phyloP scores from a whole-genome alignment of 2,329 filamentous ascomycete genomes.

The Neurospora crassa region DNA sequence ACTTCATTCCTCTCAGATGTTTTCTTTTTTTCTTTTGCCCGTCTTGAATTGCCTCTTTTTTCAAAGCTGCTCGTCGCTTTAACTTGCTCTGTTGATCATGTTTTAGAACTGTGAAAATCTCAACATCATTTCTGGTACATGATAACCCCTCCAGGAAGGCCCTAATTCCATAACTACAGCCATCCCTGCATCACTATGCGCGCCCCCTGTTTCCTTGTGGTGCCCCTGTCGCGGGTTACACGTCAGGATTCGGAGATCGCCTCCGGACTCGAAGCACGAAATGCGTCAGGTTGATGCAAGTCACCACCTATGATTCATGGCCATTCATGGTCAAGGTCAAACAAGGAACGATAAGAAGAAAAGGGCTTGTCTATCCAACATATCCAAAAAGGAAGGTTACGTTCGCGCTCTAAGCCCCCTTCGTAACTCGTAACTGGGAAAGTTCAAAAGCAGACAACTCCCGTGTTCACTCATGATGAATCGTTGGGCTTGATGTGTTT shows the following conservation, averaged over 20 bases:
- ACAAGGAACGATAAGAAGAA: neutral
- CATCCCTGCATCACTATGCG: neutral
- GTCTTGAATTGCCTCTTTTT: too few relatives aligned
- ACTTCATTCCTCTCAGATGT: too few relatives aligned
- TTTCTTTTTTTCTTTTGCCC: too few relatives aligned
- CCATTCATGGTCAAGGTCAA: neutral
- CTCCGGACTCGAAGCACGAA: constrained; percentile 6
- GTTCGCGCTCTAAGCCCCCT: neutral
- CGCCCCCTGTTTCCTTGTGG: neutral
- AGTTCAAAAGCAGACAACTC: neutral
- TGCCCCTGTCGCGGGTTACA: neutral
- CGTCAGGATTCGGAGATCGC: neutral
- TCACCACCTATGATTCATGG: neutral
- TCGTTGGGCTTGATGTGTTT: neutral
- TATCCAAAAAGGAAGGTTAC: neutral
- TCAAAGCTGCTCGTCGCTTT: too few relatives aligned
- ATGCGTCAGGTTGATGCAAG: constrained; percentile 9
- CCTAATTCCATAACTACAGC: too few relatives aligned
- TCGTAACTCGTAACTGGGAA: neutral
- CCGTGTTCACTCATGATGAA: neutral
- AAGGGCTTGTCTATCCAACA: neutral
- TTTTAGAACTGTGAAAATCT: too few relatives aligned
- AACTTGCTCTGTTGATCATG: too few relatives aligned
- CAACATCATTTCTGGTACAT: too few relatives aligned
- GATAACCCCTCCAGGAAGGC: too few relatives aligned